Base-by-base conservation (phyloP, 2,329 filamentous ascomycete genomes). In the Arthrobotrys musiformis region DNA sequence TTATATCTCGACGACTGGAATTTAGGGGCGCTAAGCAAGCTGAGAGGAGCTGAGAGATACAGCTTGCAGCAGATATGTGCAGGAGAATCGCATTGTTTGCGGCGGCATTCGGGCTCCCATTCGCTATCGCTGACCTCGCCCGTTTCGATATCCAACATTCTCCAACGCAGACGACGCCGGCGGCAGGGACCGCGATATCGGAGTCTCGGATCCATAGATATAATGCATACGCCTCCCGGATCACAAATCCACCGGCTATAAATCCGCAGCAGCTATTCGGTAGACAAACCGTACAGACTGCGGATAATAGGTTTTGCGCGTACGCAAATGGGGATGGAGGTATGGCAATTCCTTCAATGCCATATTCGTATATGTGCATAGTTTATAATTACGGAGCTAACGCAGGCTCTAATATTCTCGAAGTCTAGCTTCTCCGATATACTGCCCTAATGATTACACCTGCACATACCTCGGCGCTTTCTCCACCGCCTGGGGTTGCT, bases 401-500 rank as follows among this genome's bases (percentile, higher is more conserved):
- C 44, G 15, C 4, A 13, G 5, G 8, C 6, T 17, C 26, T 58
- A 17, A 22, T 68, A 22, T 46, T 58, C 7, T 26, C 58, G 30
- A 68, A 60, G 52, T 74, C 54, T 68, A 76, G 70, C 63, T 44
- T 76, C 70, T 15, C 70, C 70, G 2, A 30, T 76, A 2, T 76
- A 48, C 35, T 76, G 70, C 42, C 54, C 70, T 1, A 40, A 8
- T 15, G 63, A 52, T n/a, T 76, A 63, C 28, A 69, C 56, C 15
- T 76, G 70, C 48, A 64, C 35, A n/a, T 33, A 24, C 2, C 33
- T 76, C n/a, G 63, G 56, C 5, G 33, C 54, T n/a, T 40, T 24
- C 13, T 58, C 63, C 8, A 17, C 63, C 15, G 63, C 70, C 33
- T 76, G n/a, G 15, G 70, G 70, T 11, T 76, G 70, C 64, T 76